Conservation (phyloP, 1,284 basidiomycete genomes). For the Apiotrichum sp. region DNA sequence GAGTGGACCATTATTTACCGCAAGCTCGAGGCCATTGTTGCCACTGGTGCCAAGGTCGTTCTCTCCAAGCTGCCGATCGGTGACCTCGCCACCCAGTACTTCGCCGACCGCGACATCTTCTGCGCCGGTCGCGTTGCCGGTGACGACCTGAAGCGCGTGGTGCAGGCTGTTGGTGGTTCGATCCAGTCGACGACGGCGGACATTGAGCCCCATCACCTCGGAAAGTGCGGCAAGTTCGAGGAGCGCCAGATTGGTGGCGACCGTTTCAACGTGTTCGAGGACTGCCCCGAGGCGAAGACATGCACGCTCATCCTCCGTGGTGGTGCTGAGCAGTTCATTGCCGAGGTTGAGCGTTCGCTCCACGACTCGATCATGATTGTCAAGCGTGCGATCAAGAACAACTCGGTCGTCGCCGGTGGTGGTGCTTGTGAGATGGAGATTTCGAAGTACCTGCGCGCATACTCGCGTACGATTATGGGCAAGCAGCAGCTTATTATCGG, state of each 20-base stretch:
- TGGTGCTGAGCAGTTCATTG: conserved; percentile 98
- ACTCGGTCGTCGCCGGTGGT: conserved; percentile 93
- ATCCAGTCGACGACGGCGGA: conserved; percentile 95
- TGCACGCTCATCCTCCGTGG: conserved; percentile 94
- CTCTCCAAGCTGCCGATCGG: conserved; percentile 97
- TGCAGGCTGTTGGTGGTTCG: conserved; percentile 91
- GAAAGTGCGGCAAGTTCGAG: conserved; percentile 84
- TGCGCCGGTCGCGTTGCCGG: conserved; percentile 92
- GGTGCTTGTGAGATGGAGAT: conserved; percentile 99
- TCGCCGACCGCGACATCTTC: conserved; percentile 98
- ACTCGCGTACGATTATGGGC: conserved; percentile 88
- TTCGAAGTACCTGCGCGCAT: conserved; percentile 82
- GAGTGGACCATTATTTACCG: conserved; percentile 99
- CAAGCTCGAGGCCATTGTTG: conserved; percentile 93
- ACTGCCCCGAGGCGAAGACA: conserved; percentile 91
- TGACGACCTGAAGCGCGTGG: conserved; percentile 87
- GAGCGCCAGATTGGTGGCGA: conserved; percentile 97
- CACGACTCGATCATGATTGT: conserved; percentile 99
- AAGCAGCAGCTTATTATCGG: conserved; percentile 92
- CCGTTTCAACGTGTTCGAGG: conserved; percentile 92
- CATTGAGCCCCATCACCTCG: conserved; percentile 82
- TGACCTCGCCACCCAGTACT: conserved; percentile 98
- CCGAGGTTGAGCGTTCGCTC: conserved; percentile 93
- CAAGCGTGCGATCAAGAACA: conserved; percentile 91
- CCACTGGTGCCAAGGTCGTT: conserved; percentile 95